A percentile compares a stretch with the other conserved stretches of the same genome.
Conservation (phyloP, 2,329 filamentous ascomycete genomes). For the Chrysoporthe cubensis region DNA sequence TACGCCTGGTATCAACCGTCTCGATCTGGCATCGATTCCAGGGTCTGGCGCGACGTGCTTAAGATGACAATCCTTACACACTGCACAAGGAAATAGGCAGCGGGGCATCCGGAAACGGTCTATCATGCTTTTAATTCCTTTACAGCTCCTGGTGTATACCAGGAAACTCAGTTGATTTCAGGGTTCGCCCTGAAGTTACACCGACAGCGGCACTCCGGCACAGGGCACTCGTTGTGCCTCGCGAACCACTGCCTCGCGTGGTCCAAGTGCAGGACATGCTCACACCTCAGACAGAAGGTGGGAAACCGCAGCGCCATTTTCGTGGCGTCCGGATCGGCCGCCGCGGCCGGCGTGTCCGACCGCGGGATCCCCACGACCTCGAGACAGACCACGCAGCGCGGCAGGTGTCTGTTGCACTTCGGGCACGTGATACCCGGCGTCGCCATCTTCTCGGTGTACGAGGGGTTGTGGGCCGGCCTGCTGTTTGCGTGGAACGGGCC, state of each 20-base stretch:
- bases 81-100: too few species aligned
- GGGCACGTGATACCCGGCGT: conserved; percentile 67
- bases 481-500: conserved; percentile 32
- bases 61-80: too few species aligned
- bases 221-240: conserved; percentile 67
- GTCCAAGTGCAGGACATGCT: conserved; percentile 70
- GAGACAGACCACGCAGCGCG: conserved; percentile 69
- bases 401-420: conserved; percentile 68
- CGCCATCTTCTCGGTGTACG: conserved; percentile 58
- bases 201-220: conserved; percentile 69
- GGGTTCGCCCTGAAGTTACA: conserved; percentile 66
- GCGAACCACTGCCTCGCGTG: conserved; percentile 70
- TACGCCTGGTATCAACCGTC: too few species aligned
- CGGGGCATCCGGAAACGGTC: too few species aligned
- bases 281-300: conserved; percentile 71
- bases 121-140: too few species aligned
- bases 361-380: conserved; percentile 68
- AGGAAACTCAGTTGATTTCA: conserved; percentile 50
- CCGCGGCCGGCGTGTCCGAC: conserved; percentile 59
- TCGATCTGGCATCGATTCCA: too few species aligned
- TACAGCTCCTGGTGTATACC: too few species aligned
- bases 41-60: too few species aligned
- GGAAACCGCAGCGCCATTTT: conserved; percentile 62
- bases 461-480: conserved; percentile 43
- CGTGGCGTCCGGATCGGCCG: conserved; percentile 47